Evolutionary conservation across 352 stramenopile genomes (phyloP), one percentile per base, ranked within the genome.

Genomic region (Pythium myriotylum): DNA sequence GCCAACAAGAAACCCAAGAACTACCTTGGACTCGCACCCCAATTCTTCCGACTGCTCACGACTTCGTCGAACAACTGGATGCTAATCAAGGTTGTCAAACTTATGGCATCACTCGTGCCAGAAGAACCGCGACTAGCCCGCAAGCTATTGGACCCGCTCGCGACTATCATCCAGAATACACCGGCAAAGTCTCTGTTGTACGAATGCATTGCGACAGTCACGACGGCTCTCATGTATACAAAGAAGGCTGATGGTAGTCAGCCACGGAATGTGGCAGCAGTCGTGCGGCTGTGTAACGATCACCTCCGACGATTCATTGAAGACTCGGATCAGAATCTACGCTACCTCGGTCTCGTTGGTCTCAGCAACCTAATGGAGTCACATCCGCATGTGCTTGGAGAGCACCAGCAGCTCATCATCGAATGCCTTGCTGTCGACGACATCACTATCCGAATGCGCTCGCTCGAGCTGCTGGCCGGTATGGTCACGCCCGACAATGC

Each of bases 51-150:
- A 32, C 74, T 99, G 27, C 81, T 99, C 37, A 99, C 95, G 26
- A 98, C 91, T 42, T 98, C 88, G 9, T 97, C 88, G 59, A 99
- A 99, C 79, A 99, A 99, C 78, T 99, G 97, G 97, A 99, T 99
- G 97, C 89, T 99, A 53, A 99, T 99, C 81, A 99, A 99, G 77
- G 97, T 99, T 8, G 97, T 99, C 49, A 99, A 99, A 79, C 86
- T 99, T 41, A 77, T 99, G 61, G 95, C 94, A 24, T 96, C 91
- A 26, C 77, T 99, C 14, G 96, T 99, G 33, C 89, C 96, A 0
- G 95, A 99, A 68, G 97, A 99, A 76, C 97, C 97, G 16, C 84
- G 97, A 16, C 79, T 99, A 24, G 97, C 97, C 2, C 84, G 97
- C 24, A 99, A 99, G 70, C 68, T 99, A 29, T 77, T 99, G 33